Evolutionary conservation across 352 stramenopile species (phyloP).

Genomic region (Hyaloperonospora arabidopsidis): DNA sequence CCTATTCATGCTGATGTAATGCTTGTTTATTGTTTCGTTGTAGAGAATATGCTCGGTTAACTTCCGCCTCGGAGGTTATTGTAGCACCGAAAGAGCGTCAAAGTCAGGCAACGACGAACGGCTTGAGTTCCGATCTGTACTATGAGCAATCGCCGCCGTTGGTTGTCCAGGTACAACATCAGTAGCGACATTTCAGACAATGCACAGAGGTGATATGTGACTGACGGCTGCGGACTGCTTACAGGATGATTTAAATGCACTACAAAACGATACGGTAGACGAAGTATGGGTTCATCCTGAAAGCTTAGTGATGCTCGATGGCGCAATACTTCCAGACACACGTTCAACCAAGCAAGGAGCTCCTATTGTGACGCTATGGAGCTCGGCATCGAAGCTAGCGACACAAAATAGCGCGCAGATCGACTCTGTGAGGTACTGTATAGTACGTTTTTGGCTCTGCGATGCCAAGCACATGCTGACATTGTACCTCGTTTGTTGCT

Average conservation of each 20-base stretch:
- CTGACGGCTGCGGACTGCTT: neutral
- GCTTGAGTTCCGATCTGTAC: slow-evolving; percentile 45
- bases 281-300: slow-evolving; percentile 68
- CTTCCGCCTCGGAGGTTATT: slow-evolving; percentile 62
- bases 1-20: neutral
- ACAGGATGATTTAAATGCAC: slow-evolving; percentile 13
- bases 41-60: slow-evolving; percentile 64
- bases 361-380: slow-evolving; percentile 39
- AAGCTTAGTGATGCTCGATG: slow-evolving; percentile 51
- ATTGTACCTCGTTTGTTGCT: neutral
- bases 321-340: slow-evolving; percentile 29
- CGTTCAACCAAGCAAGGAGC: slow-evolving; percentile 29
- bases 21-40: neutral
- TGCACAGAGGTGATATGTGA: too few relatives aligned
- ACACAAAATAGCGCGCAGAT: slow-evolving; percentile 12
- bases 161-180: slow-evolving; percentile 34
- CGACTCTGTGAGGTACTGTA: slow-evolving; percentile 12
- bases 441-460: neutral
- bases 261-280: slow-evolving; percentile 31
- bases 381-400: slow-evolving; percentile 5
- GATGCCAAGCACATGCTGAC: slow-evolving; percentile 5
- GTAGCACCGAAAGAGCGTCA: slow-evolving; percentile 69
- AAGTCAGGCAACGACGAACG: slow-evolving; percentile 15
- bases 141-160: slow-evolving; percentile 50
- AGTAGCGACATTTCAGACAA: neutral